Conservation (phyloP, 2,329 filamentous ascomycete genomes). For the Arthrobotrys sinensis region DNA sequence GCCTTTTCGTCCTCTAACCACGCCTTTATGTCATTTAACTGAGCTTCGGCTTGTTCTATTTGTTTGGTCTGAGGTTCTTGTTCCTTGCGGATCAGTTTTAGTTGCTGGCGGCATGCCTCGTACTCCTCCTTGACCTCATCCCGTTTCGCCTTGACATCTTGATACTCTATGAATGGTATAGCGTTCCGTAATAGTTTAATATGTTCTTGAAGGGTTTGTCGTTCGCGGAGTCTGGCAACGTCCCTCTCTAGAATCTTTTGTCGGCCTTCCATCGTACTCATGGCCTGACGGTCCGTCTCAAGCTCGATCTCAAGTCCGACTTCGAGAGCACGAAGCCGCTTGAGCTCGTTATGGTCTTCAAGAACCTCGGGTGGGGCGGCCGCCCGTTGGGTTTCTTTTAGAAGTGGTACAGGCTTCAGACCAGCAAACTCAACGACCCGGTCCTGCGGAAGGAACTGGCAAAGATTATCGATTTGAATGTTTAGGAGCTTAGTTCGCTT, state of each 20-base stretch:
- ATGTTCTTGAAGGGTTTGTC: constrained; percentile 77
- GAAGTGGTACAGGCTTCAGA: constrained; percentile 83
- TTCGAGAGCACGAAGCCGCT: constrained; percentile 78
- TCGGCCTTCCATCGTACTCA: constrained; percentile 74
- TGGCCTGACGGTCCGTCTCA: constrained; percentile 65
- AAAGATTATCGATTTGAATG: constrained; percentile 97
- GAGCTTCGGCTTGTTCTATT: constrained; percentile 78
- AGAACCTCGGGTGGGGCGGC: constrained; percentile 87
- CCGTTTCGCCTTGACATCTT: constrained; percentile 71
- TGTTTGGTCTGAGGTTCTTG: constrained; percentile 77
- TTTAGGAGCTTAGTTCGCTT: constrained; percentile 79
- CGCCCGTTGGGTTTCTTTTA: constrained; percentile 88
- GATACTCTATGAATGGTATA: constrained; percentile 78
- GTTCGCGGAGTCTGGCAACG: constrained; percentile 85
- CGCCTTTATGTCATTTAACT: constrained; percentile 71
- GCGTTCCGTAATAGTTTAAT: constrained; percentile 77
- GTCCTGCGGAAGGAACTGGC: constrained; percentile 96
- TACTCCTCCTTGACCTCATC: constrained; percentile 73
- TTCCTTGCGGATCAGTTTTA: constrained; percentile 75
- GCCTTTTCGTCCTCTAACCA: constrained; percentile 72
- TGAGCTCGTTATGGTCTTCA: constrained; percentile 82
- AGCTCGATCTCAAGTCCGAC: constrained; percentile 76
- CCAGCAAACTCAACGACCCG: constrained; percentile 94
- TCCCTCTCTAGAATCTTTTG: constrained; percentile 83
- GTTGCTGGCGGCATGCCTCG: constrained; percentile 73